phyloP scores from a whole-genome alignment of 345 rosid genomes.

The Pseudoturritis turrita region DNA sequence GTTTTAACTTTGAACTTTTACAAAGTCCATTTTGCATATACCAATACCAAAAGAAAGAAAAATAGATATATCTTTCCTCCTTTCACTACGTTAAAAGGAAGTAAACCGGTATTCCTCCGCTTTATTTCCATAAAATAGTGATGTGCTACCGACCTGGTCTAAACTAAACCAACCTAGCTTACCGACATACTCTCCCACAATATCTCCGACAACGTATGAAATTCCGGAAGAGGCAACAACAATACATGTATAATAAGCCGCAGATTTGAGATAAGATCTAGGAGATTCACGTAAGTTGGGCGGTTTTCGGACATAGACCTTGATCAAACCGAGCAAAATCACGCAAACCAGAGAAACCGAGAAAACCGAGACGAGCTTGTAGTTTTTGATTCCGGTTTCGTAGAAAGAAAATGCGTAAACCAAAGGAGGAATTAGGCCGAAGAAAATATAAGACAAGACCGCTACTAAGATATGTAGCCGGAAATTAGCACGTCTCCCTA shows the following conservation, averaged over 20 bases:
- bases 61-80: not conserved
- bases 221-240: constrained; percentile 53
- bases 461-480: constrained; percentile 43
- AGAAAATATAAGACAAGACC: constrained; percentile 52
- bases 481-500: constrained; percentile 52
- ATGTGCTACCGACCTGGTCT: not conserved
- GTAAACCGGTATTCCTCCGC: constrained; percentile 2
- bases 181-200: constrained; percentile 37
- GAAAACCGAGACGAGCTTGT: constrained; percentile 52
- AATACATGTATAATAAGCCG: constrained; percentile 34
- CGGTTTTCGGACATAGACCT: constrained; percentile 47
- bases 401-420: constrained; percentile 60
- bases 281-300: constrained; percentile 29
- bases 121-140: not conserved
- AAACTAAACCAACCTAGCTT: constrained; percentile 41
- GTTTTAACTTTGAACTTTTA: not conserved
- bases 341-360: constrained; percentile 59
- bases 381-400: constrained; percentile 42
- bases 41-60: not conserved
- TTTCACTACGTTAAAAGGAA: not conserved
- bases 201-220: constrained; percentile 54
- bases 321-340: constrained; percentile 57
- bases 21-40: not conserved
- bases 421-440: constrained; percentile 61
- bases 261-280: constrained; percentile 45